These are phyloP conservation scores for Syzygium syzygioides DNA, from an alignment of 441 rosid species.

Conservation along the genomic window DNA sequence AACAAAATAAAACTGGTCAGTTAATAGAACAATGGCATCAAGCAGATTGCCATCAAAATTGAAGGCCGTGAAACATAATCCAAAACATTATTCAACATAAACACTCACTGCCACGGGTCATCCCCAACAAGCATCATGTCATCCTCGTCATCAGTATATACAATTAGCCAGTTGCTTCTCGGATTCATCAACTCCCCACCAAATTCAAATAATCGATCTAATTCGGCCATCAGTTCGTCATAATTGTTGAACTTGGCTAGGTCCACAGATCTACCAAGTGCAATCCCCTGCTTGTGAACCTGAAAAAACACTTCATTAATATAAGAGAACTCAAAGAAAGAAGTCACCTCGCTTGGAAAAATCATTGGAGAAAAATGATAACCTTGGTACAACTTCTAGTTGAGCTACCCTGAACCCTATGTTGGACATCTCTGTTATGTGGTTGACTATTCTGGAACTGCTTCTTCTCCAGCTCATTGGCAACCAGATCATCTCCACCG, in stretches of 20 bases:
- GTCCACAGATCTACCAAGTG: slow-evolving; percentile 95
- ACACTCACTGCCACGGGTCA: slow-evolving; percentile 97
- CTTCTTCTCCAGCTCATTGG: slow-evolving; percentile 31
- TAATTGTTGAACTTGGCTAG: slow-evolving; percentile 76
- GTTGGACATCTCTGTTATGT: slow-evolving; percentile 36
- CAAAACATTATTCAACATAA: background rate
- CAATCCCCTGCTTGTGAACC: slow-evolving; percentile 95
- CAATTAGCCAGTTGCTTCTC: slow-evolving; percentile 69
- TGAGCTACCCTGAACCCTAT: slow-evolving; percentile 37
- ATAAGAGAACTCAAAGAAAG: background rate
- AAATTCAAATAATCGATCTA: slow-evolving; percentile 85
- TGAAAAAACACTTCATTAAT: slow-evolving; percentile 12
- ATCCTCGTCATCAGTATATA: slow-evolving; percentile 89
- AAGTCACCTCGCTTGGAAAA: background rate
- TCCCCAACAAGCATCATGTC: slow-evolving; percentile 99
- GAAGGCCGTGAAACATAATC: background rate
- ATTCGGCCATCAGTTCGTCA: slow-evolving; percentile 67
- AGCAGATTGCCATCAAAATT: background rate
- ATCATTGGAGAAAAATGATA: background rate
- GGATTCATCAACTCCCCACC: slow-evolving; percentile 68
- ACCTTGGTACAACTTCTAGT: slow-evolving; percentile 89
- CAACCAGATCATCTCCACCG: slow-evolving; percentile 25
- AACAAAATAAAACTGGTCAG: background rate
- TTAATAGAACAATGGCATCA: background rate
- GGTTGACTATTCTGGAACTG: slow-evolving; percentile 22